Evolutionary conservation across 371 early-diverging fungal genomes (phyloP).

Genomic region (Lichtheimia ornata): DNA sequence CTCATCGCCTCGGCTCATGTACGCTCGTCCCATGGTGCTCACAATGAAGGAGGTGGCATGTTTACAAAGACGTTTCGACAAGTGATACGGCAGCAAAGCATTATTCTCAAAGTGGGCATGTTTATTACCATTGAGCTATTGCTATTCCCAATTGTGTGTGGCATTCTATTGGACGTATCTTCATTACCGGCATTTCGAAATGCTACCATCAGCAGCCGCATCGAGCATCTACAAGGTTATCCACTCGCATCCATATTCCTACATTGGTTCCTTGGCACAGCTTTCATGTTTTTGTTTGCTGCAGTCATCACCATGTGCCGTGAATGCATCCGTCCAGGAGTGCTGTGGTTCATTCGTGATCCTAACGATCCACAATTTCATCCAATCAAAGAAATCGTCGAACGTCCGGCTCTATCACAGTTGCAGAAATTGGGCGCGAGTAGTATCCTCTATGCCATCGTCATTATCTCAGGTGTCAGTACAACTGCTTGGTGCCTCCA

Average conservation of each 20-base stretch:
- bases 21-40: background rate
- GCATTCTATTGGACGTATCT: conserved; percentile 75
- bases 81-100: conserved; percentile 52
- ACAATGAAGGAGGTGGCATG: conserved; percentile 10
- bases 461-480: conserved; percentile 72
- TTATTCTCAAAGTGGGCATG: conserved; percentile 68
- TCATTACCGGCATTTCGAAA: conserved; percentile 72
- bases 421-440: conserved; percentile 79
- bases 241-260: conserved; percentile 74
- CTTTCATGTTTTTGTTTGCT: conserved; percentile 91
- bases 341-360: conserved; percentile 95
- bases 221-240: conserved; percentile 50
- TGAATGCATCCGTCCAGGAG: conserved; percentile 82
- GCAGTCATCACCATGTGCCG: conserved; percentile 74
- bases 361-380: conserved; percentile 93
- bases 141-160: conserved; percentile 87
- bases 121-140: conserved; percentile 85
- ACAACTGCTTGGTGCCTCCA: conserved; percentile 46
- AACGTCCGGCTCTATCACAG: conserved; percentile 73
- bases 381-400: conserved; percentile 88
- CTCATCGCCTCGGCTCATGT: conserved; percentile 23
- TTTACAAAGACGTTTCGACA: conserved; percentile 48
- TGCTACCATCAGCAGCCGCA: conserved; percentile 56
- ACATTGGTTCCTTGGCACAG: conserved; percentile 92
- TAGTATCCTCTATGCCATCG: conserved; percentile 72